Base-by-base conservation (phyloP, 139 green algal genomes). In the Tetradesmus obliquus region DNA sequence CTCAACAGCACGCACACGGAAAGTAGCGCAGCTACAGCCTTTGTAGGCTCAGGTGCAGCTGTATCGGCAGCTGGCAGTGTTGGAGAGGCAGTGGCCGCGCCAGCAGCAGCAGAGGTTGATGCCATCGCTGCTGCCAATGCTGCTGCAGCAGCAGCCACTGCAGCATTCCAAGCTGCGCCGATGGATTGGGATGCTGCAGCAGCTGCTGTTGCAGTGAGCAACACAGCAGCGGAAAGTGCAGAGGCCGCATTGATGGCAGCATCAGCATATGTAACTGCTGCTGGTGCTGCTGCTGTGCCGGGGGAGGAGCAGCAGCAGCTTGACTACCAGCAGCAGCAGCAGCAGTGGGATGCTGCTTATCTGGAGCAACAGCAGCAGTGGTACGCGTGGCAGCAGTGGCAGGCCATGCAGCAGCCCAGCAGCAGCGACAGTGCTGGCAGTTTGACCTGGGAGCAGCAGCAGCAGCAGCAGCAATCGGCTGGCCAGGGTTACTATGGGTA, bases 341-440 rank as follows among this genome's bases (percentile, higher is more conserved):
- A 81, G 72, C 72, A 82, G 24, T 53, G n/a, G n/a, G 24, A 51
- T 3, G 3, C 22, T 10, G n/a, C 76, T 5, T 53, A 20, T 17
- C 19, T 81, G 17, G 22, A 82, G 76, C 76, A 82, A n/a, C 72
- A 81, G 72, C 76, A 82, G 76, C 76, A 82, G 24, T 82, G 76
- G 76, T 55, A 53, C 15, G 76, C n/a, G 1, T 82, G 76, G 76
- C 76, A 82, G 76, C 76, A 82, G n/a, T 82, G 76, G 76, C 76
- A 51, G 19, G 2, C n/a, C 4, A 7, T 32, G 20, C 72, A 82
- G 76, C 76, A 82, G 3, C 3, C 66, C n/a, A 76, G 17, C 24
- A 55, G 20, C 24, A 55, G 76, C 9, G n/a, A 10, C 24, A 55
- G 76, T 15, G n/a, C 8, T 6, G 24, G 13, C n/a, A 82, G n/a